These are phyloP conservation scores for Leucaena leucocephala DNA, from an alignment of 306 rosid species.

Conservation along the genomic window DNA sequence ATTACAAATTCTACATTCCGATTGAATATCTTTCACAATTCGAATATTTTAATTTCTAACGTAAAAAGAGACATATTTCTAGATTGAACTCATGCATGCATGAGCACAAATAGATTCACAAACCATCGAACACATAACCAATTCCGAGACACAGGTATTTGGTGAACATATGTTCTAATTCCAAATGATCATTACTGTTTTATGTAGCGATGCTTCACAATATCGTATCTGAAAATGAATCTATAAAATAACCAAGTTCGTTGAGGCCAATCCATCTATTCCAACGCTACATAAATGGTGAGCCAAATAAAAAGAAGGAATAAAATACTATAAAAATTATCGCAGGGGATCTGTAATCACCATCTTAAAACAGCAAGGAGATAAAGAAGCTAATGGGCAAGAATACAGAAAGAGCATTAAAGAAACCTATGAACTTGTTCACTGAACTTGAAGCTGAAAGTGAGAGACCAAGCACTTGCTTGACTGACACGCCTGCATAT, in stretches of 20 bases:
- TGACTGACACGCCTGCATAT: conserved; percentile 46
- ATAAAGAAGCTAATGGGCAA: conserved; percentile 21
- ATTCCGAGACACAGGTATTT: too few relatives aligned
- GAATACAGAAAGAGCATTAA: conserved; percentile 39
- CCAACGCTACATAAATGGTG: conserved; percentile 24
- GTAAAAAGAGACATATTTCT: too few relatives aligned
- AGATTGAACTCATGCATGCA: too few relatives aligned
- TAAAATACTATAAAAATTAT: conserved; percentile 26
- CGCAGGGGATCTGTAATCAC: conserved; percentile 31
- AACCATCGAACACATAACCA: too few relatives aligned
- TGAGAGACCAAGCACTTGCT: conserved; percentile 55
- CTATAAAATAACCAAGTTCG: conserved; percentile 19
- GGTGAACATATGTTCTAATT: too few relatives aligned
- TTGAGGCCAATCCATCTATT: conserved; percentile 30
- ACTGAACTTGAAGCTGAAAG: conserved; percentile 50
- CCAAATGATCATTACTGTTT: too few relatives aligned
- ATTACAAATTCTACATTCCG: too few relatives aligned
- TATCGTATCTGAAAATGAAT: conserved; percentile 16
- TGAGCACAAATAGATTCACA: too few relatives aligned
- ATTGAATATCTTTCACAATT: too few relatives aligned
- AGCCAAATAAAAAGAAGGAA: neutral
- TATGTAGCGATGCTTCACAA: conserved; percentile 17
- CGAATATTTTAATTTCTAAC: too few relatives aligned
- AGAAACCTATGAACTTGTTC: conserved; percentile 43
- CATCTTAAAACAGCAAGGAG: conserved; percentile 35